Conservation (phyloP, 2,329 filamentous ascomycete genomes). For the Graphilbum sp. region DNA sequence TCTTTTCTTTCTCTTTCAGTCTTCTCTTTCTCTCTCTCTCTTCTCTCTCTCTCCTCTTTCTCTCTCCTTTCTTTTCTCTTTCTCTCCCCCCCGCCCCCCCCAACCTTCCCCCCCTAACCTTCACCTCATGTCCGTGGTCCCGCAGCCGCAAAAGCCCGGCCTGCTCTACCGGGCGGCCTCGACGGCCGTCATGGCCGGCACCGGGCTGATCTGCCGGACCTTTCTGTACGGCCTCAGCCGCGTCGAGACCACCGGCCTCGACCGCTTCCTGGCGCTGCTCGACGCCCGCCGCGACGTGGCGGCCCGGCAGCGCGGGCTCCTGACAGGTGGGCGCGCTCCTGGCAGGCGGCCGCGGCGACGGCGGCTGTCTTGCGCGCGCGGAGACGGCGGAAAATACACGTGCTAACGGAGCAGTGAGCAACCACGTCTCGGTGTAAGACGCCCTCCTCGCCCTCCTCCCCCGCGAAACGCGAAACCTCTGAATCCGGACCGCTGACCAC, state of each 20-base stretch:
- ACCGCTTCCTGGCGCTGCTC: conserved; percentile 57
- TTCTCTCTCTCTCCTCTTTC: no score
- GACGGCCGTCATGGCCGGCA: conserved; percentile 56
- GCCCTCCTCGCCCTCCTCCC: not conserved
- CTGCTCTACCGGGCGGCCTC: conserved; percentile 59
- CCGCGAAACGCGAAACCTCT: conserved; percentile 4
- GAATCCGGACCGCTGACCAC: no score
- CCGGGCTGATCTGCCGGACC: conserved; percentile 50
- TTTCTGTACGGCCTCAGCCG: conserved; percentile 64
- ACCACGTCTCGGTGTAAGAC: conserved; percentile 78
- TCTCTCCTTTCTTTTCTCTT: not conserved
- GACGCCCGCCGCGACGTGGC: conserved; percentile 54
- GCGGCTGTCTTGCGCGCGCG: not conserved
- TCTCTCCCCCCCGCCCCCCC: not conserved
- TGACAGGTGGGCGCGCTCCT: conserved; percentile 58
- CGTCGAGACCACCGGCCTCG: conserved; percentile 61
- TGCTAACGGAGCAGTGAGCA: conserved; percentile 46
- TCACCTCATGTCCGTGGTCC: not conserved
- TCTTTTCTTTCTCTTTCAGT: not conserved
- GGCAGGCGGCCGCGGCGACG: not conserved
- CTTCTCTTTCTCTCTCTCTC: no score
- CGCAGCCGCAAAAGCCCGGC: conserved; percentile 28
- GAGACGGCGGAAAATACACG: no score
- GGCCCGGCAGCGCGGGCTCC: conserved; percentile 54
- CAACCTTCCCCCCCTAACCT: conserved; percentile 3